Percentiles rank a stretch among this genome's conserved stretches.
Evolutionary conservation across 2,329 filamentous ascomycete species (phyloP).

Genomic region (Hypoxylon sp.): DNA sequence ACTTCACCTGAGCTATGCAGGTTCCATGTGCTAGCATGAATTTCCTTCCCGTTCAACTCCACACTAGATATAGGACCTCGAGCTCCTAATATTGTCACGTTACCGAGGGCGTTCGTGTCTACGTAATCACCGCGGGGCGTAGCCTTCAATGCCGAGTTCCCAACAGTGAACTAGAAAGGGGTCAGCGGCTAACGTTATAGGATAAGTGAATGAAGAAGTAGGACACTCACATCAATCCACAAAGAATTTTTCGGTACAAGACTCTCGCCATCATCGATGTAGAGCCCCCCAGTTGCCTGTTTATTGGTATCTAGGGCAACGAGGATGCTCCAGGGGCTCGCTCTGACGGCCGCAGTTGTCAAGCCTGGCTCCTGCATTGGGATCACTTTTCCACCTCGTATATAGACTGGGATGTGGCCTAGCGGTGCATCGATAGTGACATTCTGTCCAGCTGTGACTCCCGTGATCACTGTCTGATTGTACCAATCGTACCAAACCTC

Average conservation of each 20-base stretch:
- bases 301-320: conserved; percentile 71
- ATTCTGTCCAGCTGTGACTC: conserved; percentile 56
- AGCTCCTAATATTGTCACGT: conserved; percentile 75
- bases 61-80: conserved; percentile 60
- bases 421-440: conserved; percentile 64
- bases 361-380: conserved; percentile 77
- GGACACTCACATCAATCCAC: conserved; percentile 63
- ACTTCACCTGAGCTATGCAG: conserved; percentile 65
- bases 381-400: conserved; percentile 77
- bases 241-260: conserved; percentile 69
- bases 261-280: conserved; percentile 83
- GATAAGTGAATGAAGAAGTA: background rate
- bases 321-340: conserved; percentile 77
- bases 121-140: conserved; percentile 66
- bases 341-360: conserved; percentile 75
- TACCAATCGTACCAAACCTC: conserved; percentile 87
- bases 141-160: conserved; percentile 62
- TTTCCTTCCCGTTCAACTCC: conserved; percentile 63
- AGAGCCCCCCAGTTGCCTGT: conserved; percentile 73
- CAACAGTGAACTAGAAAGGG: conserved; percentile 59
- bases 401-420: conserved; percentile 79
- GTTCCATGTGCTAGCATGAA: conserved; percentile 61
- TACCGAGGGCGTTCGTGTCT: conserved; percentile 71
- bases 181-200: conserved; percentile 15
- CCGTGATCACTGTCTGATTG: conserved; percentile 69